phyloP scores from a whole-genome alignment of 2,329 filamentous ascomycete species.

The Xylariaceae sp. region DNA sequence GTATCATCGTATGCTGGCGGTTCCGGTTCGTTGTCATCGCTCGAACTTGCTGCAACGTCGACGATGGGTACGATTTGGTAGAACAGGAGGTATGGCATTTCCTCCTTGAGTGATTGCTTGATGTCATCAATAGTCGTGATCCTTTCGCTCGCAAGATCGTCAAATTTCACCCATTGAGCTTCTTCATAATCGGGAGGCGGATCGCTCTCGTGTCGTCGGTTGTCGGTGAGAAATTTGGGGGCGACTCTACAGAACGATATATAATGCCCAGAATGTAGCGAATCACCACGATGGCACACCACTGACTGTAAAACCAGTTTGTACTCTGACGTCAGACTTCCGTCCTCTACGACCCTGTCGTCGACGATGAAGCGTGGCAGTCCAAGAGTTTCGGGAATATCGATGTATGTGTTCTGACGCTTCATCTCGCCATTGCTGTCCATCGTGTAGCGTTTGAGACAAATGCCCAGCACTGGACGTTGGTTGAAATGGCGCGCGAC shows the following conservation, averaged over 20 bases:
- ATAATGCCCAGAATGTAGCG: slow-evolving; percentile 87
- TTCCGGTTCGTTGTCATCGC: slow-evolving; percentile 43
- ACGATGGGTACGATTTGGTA: slow-evolving; percentile 91
- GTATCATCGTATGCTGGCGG: slow-evolving; percentile 59
- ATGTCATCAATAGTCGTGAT: slow-evolving; percentile 75
- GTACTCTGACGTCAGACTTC: slow-evolving; percentile 79
- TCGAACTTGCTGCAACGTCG: slow-evolving; percentile 54
- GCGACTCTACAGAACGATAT: slow-evolving; percentile 77
- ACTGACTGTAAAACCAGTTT: slow-evolving; percentile 88
- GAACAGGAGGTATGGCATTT: slow-evolving; percentile 91
- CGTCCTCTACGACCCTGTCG: slow-evolving; percentile 60
- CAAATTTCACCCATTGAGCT: slow-evolving; percentile 84
- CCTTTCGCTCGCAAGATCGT: slow-evolving; percentile 70
- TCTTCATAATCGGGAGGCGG: slow-evolving; percentile 64
- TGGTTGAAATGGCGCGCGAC: slow-evolving; percentile 85
- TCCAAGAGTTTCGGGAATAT: slow-evolving; percentile 78
- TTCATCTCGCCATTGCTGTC: slow-evolving; percentile 63
- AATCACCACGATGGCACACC: slow-evolving; percentile 85
- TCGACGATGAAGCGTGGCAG: slow-evolving; percentile 88
- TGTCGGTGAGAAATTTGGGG: slow-evolving; percentile 57
- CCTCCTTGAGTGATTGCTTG: slow-evolving; percentile 70
- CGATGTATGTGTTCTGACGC: slow-evolving; percentile 76
- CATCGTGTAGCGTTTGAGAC: slow-evolving; percentile 84
- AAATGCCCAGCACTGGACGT: slow-evolving; percentile 85
- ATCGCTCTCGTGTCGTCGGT: slow-evolving; percentile 51